Conservation (phyloP, 305 asterid genomes). For the Solanum hybrid region DNA sequence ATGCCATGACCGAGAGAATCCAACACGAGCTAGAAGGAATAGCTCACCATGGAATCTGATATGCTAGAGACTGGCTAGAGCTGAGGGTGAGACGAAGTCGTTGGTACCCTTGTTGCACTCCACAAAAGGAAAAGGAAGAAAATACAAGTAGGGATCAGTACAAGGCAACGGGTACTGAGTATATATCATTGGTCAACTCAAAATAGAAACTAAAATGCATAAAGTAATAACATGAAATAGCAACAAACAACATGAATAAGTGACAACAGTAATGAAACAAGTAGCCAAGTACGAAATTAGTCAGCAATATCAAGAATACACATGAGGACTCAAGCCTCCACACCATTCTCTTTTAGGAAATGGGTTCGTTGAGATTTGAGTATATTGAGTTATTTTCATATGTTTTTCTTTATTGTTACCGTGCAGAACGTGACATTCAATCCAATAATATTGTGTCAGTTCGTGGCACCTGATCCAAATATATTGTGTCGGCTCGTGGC, state of each 20-base stretch:
- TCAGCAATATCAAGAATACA: background rate
- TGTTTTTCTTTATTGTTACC: background rate
- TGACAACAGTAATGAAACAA: background rate
- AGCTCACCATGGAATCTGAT: background rate
- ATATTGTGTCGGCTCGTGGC: background rate
- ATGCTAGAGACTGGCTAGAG: background rate
- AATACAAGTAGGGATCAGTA: background rate
- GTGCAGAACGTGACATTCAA: background rate
- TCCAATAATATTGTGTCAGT: background rate
- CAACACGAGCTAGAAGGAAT: background rate
- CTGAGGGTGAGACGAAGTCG: background rate
- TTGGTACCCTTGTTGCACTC: background rate
- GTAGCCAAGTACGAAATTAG: background rate
- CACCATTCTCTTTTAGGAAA: background rate
- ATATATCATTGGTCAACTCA: background rate
- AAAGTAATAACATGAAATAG: background rate
- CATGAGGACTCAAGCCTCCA: background rate
- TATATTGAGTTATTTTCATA: background rate
- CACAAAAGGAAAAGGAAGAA: background rate
- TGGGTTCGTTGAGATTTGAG: background rate
- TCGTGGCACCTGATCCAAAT: background rate
- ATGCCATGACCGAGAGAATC: background rate
- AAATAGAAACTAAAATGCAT: background rate
- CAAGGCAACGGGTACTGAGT: background rate
- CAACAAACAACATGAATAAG: background rate